Conservation (phyloP, 208 protist genomes). For the Leishmania major region DNA sequence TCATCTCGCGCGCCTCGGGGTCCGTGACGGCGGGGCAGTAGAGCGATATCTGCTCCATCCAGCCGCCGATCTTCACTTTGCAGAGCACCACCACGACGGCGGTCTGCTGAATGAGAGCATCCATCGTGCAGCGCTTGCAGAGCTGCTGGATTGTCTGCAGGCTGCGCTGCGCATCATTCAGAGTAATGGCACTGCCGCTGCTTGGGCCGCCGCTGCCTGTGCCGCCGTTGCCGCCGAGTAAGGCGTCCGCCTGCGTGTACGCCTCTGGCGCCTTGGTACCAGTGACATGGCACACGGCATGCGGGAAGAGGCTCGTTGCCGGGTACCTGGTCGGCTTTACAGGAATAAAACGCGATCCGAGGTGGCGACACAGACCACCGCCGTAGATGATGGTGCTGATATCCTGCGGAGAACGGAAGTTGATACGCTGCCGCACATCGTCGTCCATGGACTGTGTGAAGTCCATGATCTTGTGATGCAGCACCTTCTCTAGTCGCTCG, state of each 20-base stretch:
- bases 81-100: slow-evolving; percentile 80
- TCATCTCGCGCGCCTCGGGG: slow-evolving; percentile 50
- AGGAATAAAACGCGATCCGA: slow-evolving; percentile 72
- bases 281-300: slow-evolving; percentile 74
- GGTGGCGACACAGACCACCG: slow-evolving; percentile 80
- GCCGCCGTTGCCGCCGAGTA: slow-evolving; percentile 34
- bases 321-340: slow-evolving; percentile 56
- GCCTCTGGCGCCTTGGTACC: slow-evolving; percentile 59
- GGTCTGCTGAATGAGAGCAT: slow-evolving; percentile 63
- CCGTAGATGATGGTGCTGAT: slow-evolving; percentile 93
- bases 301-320: slow-evolving; percentile 76
- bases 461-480: slow-evolving; percentile 87
- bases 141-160: slow-evolving; percentile 51
- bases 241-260: slow-evolving; percentile 59
- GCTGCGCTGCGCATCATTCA: slow-evolving; percentile 31
- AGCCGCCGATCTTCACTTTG: slow-evolving; percentile 61
- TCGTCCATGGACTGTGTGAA: slow-evolving; percentile 87
- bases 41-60: slow-evolving; percentile 82
- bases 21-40: slow-evolving; percentile 63
- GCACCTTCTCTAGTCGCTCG: slow-evolving; percentile 77
- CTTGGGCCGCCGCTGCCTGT: neutral
- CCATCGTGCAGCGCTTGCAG: slow-evolving; percentile 47
- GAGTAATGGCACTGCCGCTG: slow-evolving; percentile 25
- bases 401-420: slow-evolving; percentile 88
- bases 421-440: slow-evolving; percentile 84